Conservation (phyloP, 2,329 filamentous ascomycete genomes). For the Blastomyces silverae region DNA sequence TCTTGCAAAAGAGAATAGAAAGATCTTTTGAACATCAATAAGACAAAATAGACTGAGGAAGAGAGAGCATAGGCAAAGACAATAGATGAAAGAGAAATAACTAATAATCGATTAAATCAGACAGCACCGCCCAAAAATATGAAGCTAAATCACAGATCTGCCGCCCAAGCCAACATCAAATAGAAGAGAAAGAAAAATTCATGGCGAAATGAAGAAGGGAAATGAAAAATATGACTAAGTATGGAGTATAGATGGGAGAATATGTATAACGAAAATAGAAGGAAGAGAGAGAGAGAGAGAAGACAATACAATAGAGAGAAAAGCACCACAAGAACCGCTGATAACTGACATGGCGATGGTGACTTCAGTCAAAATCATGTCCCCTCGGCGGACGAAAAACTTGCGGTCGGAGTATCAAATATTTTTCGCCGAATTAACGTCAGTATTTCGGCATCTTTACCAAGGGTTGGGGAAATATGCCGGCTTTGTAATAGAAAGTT, state of each 20-base stretch:
- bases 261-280: constrained; percentile 11
- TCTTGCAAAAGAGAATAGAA: neutral
- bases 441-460: constrained; percentile 68
- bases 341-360: neutral
- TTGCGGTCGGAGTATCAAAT: constrained; percentile 25
- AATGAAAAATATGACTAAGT: neutral
- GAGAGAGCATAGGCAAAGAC: neutral
- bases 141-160: constrained; percentile 9
- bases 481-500: constrained; percentile 63
- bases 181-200: neutral
- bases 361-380: neutral
- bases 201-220: neutral
- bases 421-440: constrained; percentile 44
- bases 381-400: constrained; percentile 8
- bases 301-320: neutral
- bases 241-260: neutral
- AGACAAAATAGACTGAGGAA: neutral
- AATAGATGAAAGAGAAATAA: neutral
- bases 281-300: neutral
- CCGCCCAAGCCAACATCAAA: neutral
- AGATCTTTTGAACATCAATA: neutral
- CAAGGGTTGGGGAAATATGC: constrained; percentile 67
- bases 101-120: neutral
- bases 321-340: neutral
- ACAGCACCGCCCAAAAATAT: neutral